These are phyloP conservation scores for Colletotrichum tropicale DNA, from an alignment of 2,329 filamentous ascomycete genomes.

Conservation along the genomic window DNA sequence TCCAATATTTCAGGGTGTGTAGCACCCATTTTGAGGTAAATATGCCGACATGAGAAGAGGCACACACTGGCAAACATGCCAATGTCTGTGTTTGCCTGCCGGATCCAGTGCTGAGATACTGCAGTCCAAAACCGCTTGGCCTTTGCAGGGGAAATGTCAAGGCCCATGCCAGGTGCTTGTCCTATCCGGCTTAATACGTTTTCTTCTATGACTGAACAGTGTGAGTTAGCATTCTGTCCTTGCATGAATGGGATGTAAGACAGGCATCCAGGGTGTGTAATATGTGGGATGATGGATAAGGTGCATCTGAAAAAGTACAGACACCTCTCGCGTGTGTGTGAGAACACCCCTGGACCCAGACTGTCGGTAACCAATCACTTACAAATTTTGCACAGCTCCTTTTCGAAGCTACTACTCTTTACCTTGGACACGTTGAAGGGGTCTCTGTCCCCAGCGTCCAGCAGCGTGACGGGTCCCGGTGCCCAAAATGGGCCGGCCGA, in stretches of 20 bases:
- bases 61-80: constrained; percentile 26
- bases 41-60: constrained; percentile 21
- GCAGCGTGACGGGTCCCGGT: not conserved
- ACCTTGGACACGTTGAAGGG: constrained; percentile 3
- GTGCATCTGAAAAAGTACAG: not conserved
- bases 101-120: constrained; percentile 22
- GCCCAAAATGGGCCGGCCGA: not conserved
- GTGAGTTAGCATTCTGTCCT: not conserved
- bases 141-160: not conserved
- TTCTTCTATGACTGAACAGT: not conserved
- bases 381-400: constrained; percentile 3
- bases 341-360: not conserved
- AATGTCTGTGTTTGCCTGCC: constrained; percentile 16
- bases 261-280: not conserved
- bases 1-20: not conserved
- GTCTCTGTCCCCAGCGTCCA: not conserved
- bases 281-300: not conserved
- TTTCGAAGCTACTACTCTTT: constrained; percentile 1
- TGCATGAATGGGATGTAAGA: not conserved
- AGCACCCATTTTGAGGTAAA: not conserved
- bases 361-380: not conserved
- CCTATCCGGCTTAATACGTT: not conserved
- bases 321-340: not conserved
- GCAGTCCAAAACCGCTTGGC: constrained; percentile 2
- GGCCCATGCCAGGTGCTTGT: not conserved